phyloP scores from a whole-genome alignment of 2,329 filamentous ascomycete species.

The Dendryphion nanum region DNA sequence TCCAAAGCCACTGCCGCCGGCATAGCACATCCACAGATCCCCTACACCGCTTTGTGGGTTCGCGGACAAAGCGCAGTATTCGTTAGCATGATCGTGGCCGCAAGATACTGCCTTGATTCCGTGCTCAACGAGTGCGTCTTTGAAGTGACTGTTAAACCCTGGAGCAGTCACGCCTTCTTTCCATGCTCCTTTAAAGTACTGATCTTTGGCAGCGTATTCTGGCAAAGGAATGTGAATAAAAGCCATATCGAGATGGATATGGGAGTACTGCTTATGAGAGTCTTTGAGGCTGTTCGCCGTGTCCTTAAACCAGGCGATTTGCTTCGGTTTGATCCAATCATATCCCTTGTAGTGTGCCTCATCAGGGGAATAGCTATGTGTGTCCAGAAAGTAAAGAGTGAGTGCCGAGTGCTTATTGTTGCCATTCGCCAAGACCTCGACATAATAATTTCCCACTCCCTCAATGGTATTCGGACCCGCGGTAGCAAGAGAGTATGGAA shows the following conservation, averaged over 20 bases:
- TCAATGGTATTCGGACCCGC: conserved; percentile 81
- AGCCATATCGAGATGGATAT: conserved; percentile 91
- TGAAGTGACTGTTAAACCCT: conserved; percentile 87
- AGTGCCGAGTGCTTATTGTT: conserved; percentile 82
- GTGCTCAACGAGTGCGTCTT: conserved; percentile 81
- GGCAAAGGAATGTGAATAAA: conserved; percentile 97
- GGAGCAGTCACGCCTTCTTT: conserved; percentile 85
- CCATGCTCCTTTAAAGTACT: conserved; percentile 64
- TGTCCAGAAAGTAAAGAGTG: conserved; percentile 93
- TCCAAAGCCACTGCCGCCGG: conserved; percentile 85
- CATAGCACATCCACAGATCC: conserved; percentile 96
- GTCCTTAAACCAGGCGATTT: conserved; percentile 90
- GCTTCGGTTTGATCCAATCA: conserved; percentile 92
- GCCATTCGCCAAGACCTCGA: conserved; percentile 83
- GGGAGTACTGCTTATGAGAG: conserved; percentile 78
- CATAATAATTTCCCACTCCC: conserved; percentile 90
- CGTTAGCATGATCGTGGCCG: conserved; percentile 95
- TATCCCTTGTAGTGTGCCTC: conserved; percentile 88
- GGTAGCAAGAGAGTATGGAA: conserved; percentile 86
- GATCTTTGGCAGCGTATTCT: conserved; percentile 68
- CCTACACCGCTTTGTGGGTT: conserved; percentile 46
- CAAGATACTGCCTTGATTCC: conserved; percentile 85
- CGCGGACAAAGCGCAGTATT: conserved; percentile 76
- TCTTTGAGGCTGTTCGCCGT: conserved; percentile 68
- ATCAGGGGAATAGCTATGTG: conserved; percentile 87